These are phyloP conservation scores for Geotrichum histeridarum DNA, from an alignment of 1,139 yeast genomes.

Conservation along the genomic window DNA sequence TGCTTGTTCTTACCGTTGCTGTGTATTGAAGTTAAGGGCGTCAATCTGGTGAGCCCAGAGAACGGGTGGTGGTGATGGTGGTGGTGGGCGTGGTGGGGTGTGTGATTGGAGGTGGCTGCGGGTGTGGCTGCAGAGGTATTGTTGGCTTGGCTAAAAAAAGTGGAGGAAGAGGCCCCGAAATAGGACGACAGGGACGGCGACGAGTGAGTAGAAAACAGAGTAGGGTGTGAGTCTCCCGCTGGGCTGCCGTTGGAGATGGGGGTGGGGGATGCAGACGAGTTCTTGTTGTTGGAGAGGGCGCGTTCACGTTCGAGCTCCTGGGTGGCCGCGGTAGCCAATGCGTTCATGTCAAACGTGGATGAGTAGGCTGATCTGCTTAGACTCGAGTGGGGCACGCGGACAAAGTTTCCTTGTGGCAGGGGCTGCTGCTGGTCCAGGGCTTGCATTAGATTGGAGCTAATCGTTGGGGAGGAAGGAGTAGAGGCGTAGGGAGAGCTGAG, in stretches of 20 bases:
- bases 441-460: slow-evolving; percentile 8
- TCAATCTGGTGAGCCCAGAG: slow-evolving; percentile 51
- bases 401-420: slow-evolving; percentile 17
- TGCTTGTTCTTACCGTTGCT: slow-evolving; percentile 23
- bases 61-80: slow-evolving; percentile 36
- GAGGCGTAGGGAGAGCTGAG: slow-evolving; percentile 24
- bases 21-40: slow-evolving; percentile 44
- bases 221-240: neutral
- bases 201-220: slow-evolving; percentile 46
- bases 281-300: neutral
- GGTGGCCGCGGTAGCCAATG: slow-evolving; percentile 77
- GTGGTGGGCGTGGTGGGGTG: slow-evolving; percentile 14
- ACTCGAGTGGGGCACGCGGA: slow-evolving; percentile 9
- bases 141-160: slow-evolving; percentile 7
- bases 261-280: neutral
- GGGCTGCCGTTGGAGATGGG: neutral
- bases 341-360: slow-evolving; percentile 58
- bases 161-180: slow-evolving; percentile 35
- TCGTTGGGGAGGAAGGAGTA: slow-evolving; percentile 25
- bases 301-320: slow-evolving; percentile 59
- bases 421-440: slow-evolving; percentile 8
- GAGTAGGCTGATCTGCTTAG: slow-evolving; percentile 9
- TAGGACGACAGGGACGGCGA: slow-evolving; percentile 62
- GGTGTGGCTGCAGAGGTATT: slow-evolving; percentile 19
- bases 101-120: slow-evolving; percentile 19